Evolutionary conservation across 2,329 filamentous ascomycete genomes (phyloP), one percentile per base, ranked within the genome.

Genomic region (Trichoderma sp.): DNA sequence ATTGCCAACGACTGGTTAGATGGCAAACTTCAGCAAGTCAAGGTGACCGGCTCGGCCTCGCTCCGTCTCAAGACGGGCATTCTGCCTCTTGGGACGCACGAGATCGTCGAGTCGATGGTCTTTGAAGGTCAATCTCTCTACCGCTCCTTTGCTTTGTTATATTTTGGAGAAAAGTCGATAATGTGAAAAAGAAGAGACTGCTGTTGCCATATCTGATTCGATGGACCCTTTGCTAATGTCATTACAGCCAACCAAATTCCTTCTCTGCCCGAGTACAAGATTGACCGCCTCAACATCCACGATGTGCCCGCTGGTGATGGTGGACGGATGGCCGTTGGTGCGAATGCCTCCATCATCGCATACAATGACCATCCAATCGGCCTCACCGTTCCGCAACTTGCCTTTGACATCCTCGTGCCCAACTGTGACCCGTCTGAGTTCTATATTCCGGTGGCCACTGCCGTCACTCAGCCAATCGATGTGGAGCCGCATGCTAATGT

Each of bases 1-100:
- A 85, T 98, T 68, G 92, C 91, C 54, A 92, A 95, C 74, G 90
- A 97, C 75, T 98, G 92, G 88, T 79, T 99, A 67, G 88, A 91
- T 62, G 93, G 93, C 45, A 88, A 87, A 62, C 80, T 98, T 65
- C 84, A 87, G 12, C 82, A 84, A 64, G 78, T 99, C 65, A 86
- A 85, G 67, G 80, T 98, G 15, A 83, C 88, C 63, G 94, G 90
- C 50, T 90, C 89, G 72, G 89, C 92, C 28, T 80, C 88, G 45
- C 81, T 98, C 44, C 83, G 83, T 39, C 78, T 98, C 64, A 92
- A 88, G 75, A 91, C 93, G 54, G 94, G 95, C 26, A 78, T 96
- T 57, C 80, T 98, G 67, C 85, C 86, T 51, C 81, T 98, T 24
- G 93, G 94, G 68, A 89, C 86, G 62, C 92, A 97, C 75, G 79